A percentile compares a stretch with the other conserved stretches of the same genome.
Evolutionary conservation across 805 yeast species (phyloP).

Genomic region (Yarrowia deformans): DNA sequence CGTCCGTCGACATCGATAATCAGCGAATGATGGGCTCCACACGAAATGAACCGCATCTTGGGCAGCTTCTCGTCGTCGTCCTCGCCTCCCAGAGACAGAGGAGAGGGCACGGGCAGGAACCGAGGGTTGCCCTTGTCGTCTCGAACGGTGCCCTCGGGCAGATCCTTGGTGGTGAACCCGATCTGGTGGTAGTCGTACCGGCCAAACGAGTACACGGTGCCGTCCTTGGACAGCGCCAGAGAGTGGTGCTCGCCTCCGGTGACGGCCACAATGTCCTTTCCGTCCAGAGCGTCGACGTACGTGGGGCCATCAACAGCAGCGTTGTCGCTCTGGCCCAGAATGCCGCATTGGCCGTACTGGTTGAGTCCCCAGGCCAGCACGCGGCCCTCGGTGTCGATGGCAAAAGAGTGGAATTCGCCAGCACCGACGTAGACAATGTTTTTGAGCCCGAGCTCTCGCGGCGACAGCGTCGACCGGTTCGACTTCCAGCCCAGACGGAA

Average conservation of each 20-base stretch:
- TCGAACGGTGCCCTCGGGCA: constrained; percentile 73
- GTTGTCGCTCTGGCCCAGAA: constrained; percentile 69
- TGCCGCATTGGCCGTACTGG: constrained; percentile 96
- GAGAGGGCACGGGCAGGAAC: constrained; percentile 80
- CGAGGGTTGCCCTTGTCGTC: constrained; percentile 84
- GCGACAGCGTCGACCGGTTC: constrained; percentile 57
- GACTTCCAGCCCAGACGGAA: constrained; percentile 84
- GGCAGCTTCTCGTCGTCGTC: constrained; percentile 55
- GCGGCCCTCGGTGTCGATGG: constrained; percentile 72
- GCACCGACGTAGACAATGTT: constrained; percentile 82
- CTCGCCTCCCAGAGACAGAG: constrained; percentile 54
- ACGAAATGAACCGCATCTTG: constrained; percentile 65
- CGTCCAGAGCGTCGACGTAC: constrained; percentile 67
- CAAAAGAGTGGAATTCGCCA: constrained; percentile 97
- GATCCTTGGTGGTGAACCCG: constrained; percentile 71
- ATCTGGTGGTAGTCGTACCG: constrained; percentile 92
- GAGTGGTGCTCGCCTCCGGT: constrained; percentile 97
- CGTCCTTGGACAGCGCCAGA: constrained; percentile 72
- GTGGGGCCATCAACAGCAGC: constrained; percentile 82
- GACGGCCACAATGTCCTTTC: constrained; percentile 63
- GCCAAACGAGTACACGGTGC: constrained; percentile 85
- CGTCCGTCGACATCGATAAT: constrained; percentile 86
- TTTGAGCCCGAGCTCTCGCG: constrained; percentile 80
- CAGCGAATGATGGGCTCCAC: constrained; percentile 92
- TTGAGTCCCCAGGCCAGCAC: constrained; percentile 95